Base-by-base conservation (phyloP, 345 rosid species). In the Eutrema japonicum region DNA sequence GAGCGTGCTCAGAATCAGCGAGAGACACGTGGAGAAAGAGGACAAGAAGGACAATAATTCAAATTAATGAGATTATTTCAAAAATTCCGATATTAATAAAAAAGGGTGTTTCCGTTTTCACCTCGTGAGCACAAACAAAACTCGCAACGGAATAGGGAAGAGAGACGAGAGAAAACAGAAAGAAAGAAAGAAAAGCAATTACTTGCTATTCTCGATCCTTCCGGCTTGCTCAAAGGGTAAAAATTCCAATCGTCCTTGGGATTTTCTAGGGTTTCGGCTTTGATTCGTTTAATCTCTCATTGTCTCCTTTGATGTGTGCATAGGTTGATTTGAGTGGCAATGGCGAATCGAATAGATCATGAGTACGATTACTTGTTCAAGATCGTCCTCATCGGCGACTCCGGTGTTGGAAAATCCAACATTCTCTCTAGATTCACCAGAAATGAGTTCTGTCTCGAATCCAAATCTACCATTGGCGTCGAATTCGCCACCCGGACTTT, bases 361-460 rank as follows among this genome's bases (percentile, higher is more conserved):
- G 94, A 86, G 81, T 86, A 86, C 66, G 91, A 88, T 57, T 85
- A 83, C 65, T 79, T 88, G 61, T 88, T 85, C 73, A 88, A 88
- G 88, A 88, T 88, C 89, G 94, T 86, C 49, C 47, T 89, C 51
- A 86, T 89, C 66, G 94, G 94, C 57, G 94, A 89, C 68, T 84
- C 94, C 47, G 91, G 94, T 30, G 94, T 86, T 8, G 94, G 94
- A 1, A 89, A 89, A 79, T 89, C 94, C 66, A 89, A 89, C 75
- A 89, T 89, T 54, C 86, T 89, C 48, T 83, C 94, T 7, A 71
- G 94, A 79, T 89, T 86, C 66, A 84, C 89, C 56, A 81, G 94
- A 42, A 86, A 85, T 2, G 91, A 89, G 80, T 86, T 89, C 32
- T 85, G 89, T 37, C 78, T 89, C 77, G 91, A 89, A 65, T 89